A percentile compares a stretch with the other conserved stretches of the same genome.
phyloP scores from a whole-genome alignment of 2,329 filamentous ascomycete species.

The Boeremia lycopersici region DNA sequence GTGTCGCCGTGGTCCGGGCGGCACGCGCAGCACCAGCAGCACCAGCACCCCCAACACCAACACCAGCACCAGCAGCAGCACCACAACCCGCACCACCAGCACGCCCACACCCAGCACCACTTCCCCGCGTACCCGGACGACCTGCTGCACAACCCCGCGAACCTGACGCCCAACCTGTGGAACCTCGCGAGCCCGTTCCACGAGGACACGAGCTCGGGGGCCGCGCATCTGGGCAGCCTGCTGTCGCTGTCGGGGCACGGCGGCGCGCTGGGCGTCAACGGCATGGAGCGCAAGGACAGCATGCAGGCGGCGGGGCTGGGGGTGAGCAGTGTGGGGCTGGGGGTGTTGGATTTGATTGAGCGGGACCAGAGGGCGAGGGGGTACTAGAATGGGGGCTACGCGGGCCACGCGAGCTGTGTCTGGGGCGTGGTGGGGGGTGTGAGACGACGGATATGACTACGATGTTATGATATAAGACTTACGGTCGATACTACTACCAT shows the following conservation, averaged over 20 bases:
- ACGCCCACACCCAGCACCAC: not conserved
- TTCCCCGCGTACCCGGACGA: not conserved
- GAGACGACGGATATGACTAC: not conserved
- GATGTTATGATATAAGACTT: constrained; percentile 8
- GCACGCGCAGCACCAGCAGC: not conserved
- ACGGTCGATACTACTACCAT: constrained; percentile 11
- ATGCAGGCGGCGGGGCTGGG: constrained; percentile 9
- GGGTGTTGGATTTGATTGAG: constrained; percentile 30
- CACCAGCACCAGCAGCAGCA: not conserved
- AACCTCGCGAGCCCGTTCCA: constrained; percentile 34
- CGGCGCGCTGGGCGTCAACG: constrained; percentile 1
- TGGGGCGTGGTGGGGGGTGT: not conserved
- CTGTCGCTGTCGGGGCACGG: not conserved
- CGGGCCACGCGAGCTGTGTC: too few species aligned
- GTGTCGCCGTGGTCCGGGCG: constrained; percentile 1
- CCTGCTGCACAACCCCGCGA: constrained; percentile 7
- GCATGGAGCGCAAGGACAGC: constrained; percentile 12
- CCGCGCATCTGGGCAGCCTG: not conserved
- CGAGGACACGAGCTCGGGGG: constrained; percentile 21
- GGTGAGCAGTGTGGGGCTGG: constrained; percentile 11
- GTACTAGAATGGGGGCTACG: constrained; percentile 4
- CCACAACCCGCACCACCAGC: not conserved
- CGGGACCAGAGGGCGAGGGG: constrained; percentile 24
- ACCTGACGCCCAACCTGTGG: constrained; percentile 28
- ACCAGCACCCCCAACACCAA: not conserved